Base-by-base conservation (phyloP, 2,329 filamentous ascomycete genomes). In the Fusarium nygamai region DNA sequence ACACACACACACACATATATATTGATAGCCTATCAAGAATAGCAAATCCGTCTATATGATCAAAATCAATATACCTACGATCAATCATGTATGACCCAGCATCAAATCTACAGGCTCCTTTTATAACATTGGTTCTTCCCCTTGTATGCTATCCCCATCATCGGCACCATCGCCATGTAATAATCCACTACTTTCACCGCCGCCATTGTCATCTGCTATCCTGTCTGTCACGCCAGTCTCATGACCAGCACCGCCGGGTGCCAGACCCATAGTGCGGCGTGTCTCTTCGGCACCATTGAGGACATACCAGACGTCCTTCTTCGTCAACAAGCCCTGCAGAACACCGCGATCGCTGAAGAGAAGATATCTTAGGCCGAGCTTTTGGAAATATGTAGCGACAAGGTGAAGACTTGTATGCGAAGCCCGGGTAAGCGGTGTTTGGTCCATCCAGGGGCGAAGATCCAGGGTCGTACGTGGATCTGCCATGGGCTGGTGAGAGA, bases 281-380 rank as follows among this genome's bases (percentile, higher is more conserved):
- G 88, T 89, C 81, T 92, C 90, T 73, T 92, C 92, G 16, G 90
- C 91, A 47, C 92, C 94, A 80, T 98, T 94, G 51, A 98, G 86
- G 44, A 98, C 91, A 82, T 94, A 95, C 94, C 95, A 98, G 39
- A 97, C 92, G 83, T 99, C 96, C 85, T 99, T 99, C 86, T 98
- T 98, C 27, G 96, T 99, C 76, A 98, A 85, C 54, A 99, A 83
- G 0, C 96, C 96, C 81, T 94, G 92, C 44, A 99, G 84, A 57
- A 90, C 89, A 27, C 96, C 96, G 56, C 92, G 89, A 74, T 98
- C 94, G 44, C 90, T 91, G 81, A 98, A 97, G 7, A 98, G 85
- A 10, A 99, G 90, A 84, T 98, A 98, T 58, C 96, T 90, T 71
- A 99, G 84, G 27, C 96, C 96, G 14, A 99, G 89, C 81, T 96